Base-by-base conservation (phyloP, 805 yeast genomes). In the Dipodascus geniculatus region DNA sequence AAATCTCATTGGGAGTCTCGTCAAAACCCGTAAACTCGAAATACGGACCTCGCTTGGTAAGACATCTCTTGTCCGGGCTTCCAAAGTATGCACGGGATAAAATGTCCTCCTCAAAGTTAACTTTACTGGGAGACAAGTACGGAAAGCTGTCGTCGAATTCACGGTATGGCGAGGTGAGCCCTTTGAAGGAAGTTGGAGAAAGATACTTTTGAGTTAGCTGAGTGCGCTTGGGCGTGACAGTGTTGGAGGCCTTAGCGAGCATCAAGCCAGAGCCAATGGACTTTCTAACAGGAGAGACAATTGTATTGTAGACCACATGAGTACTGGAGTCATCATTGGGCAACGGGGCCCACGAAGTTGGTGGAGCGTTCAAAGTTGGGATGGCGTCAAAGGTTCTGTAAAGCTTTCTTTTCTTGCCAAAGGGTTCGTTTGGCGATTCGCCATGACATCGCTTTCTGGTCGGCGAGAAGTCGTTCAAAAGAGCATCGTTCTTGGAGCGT, bases 81-180 rank as follows among this genome's bases (percentile, higher is more conserved):
- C 72, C 72, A 53, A 68, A 68, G 51, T 68, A 64, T 2, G 64
- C 66, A 8, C 70, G 59, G 8, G 67, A 55, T 14, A 69, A 60
- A 20, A 55, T 59, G 51, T 69, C 72, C 44, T 68, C 70, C 38
- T 60, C 70, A 33, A 54, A 61, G 17, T 22, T 22, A 6, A 47
- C 6, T 22, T 23, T 23, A 14, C 31, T 17, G 4, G 49, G 49
- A 11, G 49, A 47, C 22, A n/a, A 4, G 49, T 47, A 47, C 6
- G 44, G 44, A 38, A 38, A 38, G 23, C 4, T 11, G n/a, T 47
- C 49, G 4, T 47, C 49, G n/a, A 22, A 47, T 23, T 47, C 49
- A 22, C 28, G 49, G 9, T 22, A 22, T 8, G 49, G 49, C 16
- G 31, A 22, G 4, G 28, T 17, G 19, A 47, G 4, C 23, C 9